Conservation (phyloP, 495 filamentous ascomycete genomes). For the Hypomontagnella monticulosa region DNA sequence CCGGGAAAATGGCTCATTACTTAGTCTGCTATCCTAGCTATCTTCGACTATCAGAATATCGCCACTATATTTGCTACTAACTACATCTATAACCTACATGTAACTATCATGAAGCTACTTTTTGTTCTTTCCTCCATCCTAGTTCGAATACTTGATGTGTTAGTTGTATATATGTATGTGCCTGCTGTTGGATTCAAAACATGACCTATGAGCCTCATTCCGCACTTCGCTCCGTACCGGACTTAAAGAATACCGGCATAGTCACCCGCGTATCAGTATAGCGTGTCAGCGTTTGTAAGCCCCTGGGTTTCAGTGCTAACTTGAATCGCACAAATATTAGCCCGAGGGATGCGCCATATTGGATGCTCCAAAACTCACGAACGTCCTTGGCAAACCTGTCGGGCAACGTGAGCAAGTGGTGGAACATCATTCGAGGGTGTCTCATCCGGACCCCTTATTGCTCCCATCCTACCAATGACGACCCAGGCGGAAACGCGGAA, state of each 20-base stretch:
- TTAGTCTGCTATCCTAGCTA: not conserved
- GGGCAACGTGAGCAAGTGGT: slow-evolving; percentile 36
- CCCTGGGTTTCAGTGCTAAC: slow-evolving; percentile 4
- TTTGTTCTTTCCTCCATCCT: not conserved
- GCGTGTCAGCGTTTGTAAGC: slow-evolving; percentile 29
- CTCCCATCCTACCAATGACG: slow-evolving; percentile 14
- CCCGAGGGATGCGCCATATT: slow-evolving; percentile 28
- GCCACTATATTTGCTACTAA: slow-evolving; percentile 15
- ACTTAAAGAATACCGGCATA: slow-evolving; percentile 17
- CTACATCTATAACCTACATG: not conserved
- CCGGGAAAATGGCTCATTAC: slow-evolving; percentile 30
- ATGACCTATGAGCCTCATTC: not conserved
- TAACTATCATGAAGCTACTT: not conserved
- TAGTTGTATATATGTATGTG: not conserved
- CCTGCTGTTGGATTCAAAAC: not conserved
- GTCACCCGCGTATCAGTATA: not conserved
- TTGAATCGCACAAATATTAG: slow-evolving; percentile 16
- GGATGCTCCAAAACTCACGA: slow-evolving; percentile 5
- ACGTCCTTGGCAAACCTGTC: slow-evolving; percentile 14
- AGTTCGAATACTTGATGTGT: not conserved
- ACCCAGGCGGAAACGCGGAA: slow-evolving; percentile 26
- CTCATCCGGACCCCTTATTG: not conserved
- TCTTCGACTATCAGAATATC: not conserved
- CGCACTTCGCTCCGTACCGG: slow-evolving; percentile 16
- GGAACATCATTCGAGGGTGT: slow-evolving; percentile 35